A percentile compares a stretch with the other conserved stretches of the same genome.
Evolutionary conservation across 768 basidiomycete species (phyloP).

Genomic region (Tylopilus subfusipes): DNA sequence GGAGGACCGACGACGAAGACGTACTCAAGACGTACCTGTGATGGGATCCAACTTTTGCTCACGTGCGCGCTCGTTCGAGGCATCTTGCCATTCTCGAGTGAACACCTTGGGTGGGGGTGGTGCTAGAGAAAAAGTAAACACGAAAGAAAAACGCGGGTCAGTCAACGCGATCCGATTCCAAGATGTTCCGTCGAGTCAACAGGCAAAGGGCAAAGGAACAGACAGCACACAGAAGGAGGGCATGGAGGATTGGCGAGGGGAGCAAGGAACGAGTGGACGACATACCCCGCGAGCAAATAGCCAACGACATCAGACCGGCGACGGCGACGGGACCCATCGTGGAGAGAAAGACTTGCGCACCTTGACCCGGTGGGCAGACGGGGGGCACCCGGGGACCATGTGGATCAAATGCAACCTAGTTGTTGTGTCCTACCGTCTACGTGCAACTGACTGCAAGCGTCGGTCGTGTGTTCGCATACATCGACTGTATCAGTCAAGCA

Average conservation of each 20-base stretch:
- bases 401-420: constrained; percentile 97
- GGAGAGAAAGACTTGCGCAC: constrained; percentile 61
- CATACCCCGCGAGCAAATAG: constrained; percentile 58
- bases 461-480: no score
- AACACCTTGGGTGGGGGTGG: constrained; percentile 74
- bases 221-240: no score
- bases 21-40: constrained; percentile 59
- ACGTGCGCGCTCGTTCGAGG: constrained; percentile 74
- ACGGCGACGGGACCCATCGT: constrained; percentile 57
- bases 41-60: constrained; percentile 90
- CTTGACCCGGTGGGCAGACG: constrained; percentile 65
- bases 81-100: constrained; percentile 93
- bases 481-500: no score
- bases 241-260: no score
- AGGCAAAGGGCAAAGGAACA: no score
- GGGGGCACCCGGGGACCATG: constrained; percentile 93
- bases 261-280: not conserved
- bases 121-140: constrained; percentile 46
- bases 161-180: not conserved
- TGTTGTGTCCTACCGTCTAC: constrained; percentile 29
- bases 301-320: constrained; percentile 51
- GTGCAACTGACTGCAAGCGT: no score
- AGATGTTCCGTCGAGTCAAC: not conserved
- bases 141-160: not conserved
- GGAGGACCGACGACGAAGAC: no score